A percentile compares a stretch with the other conserved stretches of the same genome.
Conservation (phyloP, 331 rosid genomes). For the Prunus yedoensis region DNA sequence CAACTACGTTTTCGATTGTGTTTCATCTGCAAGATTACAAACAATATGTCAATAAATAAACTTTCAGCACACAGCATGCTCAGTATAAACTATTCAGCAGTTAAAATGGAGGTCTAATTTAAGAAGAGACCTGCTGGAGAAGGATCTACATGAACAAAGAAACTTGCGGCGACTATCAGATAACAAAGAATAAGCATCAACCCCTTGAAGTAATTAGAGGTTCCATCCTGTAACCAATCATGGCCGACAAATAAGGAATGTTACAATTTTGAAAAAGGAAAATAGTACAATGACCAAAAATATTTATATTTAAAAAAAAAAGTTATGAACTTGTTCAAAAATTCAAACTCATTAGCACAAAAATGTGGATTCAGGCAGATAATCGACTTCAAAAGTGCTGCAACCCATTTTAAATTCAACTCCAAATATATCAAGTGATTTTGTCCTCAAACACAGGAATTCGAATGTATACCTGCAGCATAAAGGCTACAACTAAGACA, state of each 20-base stretch:
- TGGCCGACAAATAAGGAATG: background rate
- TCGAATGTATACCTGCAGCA: conserved; percentile 68
- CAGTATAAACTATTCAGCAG: background rate
- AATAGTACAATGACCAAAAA: background rate
- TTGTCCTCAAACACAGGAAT: background rate
- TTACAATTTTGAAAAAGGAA: background rate
- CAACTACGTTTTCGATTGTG: conserved; percentile 2
- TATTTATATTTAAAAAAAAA: background rate
- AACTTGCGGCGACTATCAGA: conserved; percentile 80
- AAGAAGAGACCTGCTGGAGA: conserved; percentile 26
- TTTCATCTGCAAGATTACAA: conserved; percentile 17
- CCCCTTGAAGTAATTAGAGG: conserved; percentile 77
- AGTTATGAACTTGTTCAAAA: background rate
- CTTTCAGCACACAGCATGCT: background rate
- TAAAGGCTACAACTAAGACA: conserved; percentile 70
- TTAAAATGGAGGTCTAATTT: background rate
- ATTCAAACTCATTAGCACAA: background rate
- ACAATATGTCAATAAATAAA: background rate
- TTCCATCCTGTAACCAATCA: conserved; percentile 65
- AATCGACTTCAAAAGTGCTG: background rate
- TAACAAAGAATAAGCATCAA: conserved; percentile 80
- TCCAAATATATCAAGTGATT: background rate
- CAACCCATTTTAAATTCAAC: background rate
- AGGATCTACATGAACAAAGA: conserved; percentile 73
- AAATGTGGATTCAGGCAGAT: background rate